These are phyloP conservation scores for Trichoderma sp. DNA, from an alignment of 2,329 filamentous ascomycete genomes.

Conservation along the genomic window DNA sequence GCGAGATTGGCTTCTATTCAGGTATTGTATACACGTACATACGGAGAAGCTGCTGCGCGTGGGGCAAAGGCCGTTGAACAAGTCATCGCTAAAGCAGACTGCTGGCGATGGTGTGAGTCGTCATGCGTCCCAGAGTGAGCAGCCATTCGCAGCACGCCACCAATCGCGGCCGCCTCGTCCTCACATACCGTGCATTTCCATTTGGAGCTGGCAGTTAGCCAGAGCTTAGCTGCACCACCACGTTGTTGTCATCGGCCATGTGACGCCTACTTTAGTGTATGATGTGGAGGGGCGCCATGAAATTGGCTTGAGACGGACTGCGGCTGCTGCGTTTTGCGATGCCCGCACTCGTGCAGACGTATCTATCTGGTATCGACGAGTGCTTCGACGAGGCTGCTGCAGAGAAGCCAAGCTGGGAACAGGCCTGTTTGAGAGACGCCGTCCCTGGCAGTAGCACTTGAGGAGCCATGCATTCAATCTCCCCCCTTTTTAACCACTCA, in stretches of 20 bases:
- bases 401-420: constrained; percentile 6
- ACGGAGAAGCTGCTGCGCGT: not conserved
- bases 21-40: not conserved
- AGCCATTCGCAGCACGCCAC: constrained; percentile 16
- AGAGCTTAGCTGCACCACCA: constrained; percentile 29
- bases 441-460: constrained; percentile 16
- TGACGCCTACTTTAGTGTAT: constrained; percentile 29
- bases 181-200: constrained; percentile 16
- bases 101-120: constrained; percentile 25
- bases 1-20: constrained; percentile 14
- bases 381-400: constrained; percentile 11
- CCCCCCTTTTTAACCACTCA: constrained; percentile 9
- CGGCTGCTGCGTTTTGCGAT: constrained; percentile 10
- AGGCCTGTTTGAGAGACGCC: constrained; percentile 1
- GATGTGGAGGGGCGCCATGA: not conserved
- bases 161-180: constrained; percentile 8
- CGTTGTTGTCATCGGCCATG: constrained; percentile 30
- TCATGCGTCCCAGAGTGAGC: constrained; percentile 10
- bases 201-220: constrained; percentile 17
- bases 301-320: not conserved
- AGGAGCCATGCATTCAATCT: constrained; percentile 3
- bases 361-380: constrained; percentile 1
- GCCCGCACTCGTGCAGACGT: constrained; percentile 7
- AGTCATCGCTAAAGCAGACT: constrained; percentile 4
- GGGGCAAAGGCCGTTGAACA: constrained; percentile 17